Evolutionary conservation across 179 eudicot species (phyloP), one percentile per base, ranked within the genome.

Genomic region (Kewa caespitosa): DNA sequence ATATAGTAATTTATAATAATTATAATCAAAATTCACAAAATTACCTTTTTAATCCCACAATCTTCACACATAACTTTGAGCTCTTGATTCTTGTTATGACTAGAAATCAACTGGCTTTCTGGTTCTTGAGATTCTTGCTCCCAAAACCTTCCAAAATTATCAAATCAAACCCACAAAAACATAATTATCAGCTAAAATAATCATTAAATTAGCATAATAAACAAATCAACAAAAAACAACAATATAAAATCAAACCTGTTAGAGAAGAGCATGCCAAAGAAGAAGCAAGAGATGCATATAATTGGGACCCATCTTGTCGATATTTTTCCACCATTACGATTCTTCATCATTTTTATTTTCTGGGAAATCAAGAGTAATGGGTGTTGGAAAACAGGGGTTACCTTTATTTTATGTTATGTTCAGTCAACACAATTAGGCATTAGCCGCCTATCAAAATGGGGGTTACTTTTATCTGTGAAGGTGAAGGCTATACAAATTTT

Each of bases 271-370:
- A 88, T 87, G 39, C 98, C 98, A 37, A 92, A 50, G 63, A 86
- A 83, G 89, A 94, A 92, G 89, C 81, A 90, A 28, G 76, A 83
- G 38, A 88, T 37, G 70, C 90, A 92, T 48, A 89, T 48, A 81
- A 89, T 70, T 73, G 93, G 90, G 42, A 92, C 82, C 97, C 97
- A 92, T 81, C 83, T 86, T 0, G 81, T 83, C 8, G 98, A 87
- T 15, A 90, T 85, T 78, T 83, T 90, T 14, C 86, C 89, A 76
- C 78, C 82, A 74, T 33, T 87, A 73, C 88, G 89, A 67, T 36
- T 83, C 92, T 88, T 94, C 88, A 85, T 90, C 81, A 83, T 76
- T 27, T 63, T 39, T n/a, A 30, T 48, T 41, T 23, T n/a, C n/a
- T n/a, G n/a, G n/a, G n/a, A n/a, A n/a, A n/a, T n/a, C n/a, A n/a